phyloP scores from a whole-genome alignment of 2,329 filamentous ascomycete genomes.

The Penicillium sp. region DNA sequence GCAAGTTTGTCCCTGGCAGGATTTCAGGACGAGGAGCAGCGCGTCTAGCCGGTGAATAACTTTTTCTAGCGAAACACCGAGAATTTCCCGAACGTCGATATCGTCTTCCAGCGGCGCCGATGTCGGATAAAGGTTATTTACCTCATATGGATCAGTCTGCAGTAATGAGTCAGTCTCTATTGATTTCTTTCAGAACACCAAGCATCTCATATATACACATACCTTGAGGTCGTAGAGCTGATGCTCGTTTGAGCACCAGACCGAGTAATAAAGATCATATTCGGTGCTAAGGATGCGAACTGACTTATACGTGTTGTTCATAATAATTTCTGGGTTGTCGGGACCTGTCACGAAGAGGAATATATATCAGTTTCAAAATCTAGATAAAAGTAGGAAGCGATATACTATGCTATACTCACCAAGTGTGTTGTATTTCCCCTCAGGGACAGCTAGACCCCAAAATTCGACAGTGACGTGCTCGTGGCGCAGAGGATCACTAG shows the following conservation, averaged over 20 bases:
- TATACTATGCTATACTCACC: no score
- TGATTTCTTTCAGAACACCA: no score
- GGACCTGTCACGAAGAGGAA: background rate
- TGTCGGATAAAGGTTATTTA: background rate
- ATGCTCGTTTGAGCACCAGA: constrained; percentile 41
- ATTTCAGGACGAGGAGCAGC: constrained; percentile 38
- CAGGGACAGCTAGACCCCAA: constrained; percentile 49
- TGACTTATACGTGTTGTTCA: constrained; percentile 12
- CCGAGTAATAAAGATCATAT: constrained; percentile 41
- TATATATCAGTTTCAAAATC: background rate
- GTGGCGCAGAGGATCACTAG: constrained; percentile 31
- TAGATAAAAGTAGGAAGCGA: no score
- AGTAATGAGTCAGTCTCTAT: background rate
- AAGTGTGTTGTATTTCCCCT: constrained; percentile 1
- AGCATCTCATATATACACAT: no score
- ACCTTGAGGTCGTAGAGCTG: constrained; percentile 34
- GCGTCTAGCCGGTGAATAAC: constrained; percentile 38
- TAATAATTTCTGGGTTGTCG: background rate
- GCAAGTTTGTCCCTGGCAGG: constrained; percentile 35
- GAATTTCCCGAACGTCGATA: background rate
- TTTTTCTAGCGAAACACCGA: constrained; percentile 22
- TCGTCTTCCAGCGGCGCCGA: background rate
- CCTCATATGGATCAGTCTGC: background rate
- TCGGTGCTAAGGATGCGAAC: constrained; percentile 23
- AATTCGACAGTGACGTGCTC: constrained; percentile 64